Evolutionary conservation across 805 yeast species (phyloP).

Genomic region (Wickerhamiella dianesei): DNA sequence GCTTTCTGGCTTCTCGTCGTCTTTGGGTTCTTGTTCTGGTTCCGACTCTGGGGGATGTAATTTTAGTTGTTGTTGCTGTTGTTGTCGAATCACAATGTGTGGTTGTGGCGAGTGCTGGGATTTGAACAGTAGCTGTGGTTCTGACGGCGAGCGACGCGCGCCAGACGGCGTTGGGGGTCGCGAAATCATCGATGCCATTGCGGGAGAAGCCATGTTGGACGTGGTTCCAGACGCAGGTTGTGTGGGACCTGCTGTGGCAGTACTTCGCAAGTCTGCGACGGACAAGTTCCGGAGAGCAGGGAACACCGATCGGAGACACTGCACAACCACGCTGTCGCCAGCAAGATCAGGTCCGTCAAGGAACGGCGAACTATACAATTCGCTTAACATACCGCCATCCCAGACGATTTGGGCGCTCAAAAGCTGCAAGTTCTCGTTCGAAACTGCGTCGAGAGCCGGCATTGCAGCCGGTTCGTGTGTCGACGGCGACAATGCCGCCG

Average conservation of each 20-base stretch:
- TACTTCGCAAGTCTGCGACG: background rate
- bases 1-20: background rate
- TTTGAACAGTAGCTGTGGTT: background rate
- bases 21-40: background rate
- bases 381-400: slow-evolving; percentile 22
- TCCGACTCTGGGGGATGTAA: background rate
- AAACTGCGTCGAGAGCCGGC: slow-evolving; percentile 4
- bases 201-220: background rate
- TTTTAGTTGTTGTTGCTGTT: background rate
- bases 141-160: background rate
- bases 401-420: slow-evolving; percentile 27
- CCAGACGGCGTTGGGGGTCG: background rate
- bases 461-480: background rate
- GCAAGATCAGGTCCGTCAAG: slow-evolving; percentile 5
- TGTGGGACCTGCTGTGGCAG: background rate
- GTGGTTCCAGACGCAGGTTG: background rate
- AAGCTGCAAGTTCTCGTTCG: slow-evolving; percentile 17
- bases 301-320: slow-evolving; percentile 5
- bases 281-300: background rate
- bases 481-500: background rate
- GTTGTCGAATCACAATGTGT: background rate
- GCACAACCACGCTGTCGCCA: slow-evolving; percentile 4
- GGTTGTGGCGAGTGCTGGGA: background rate
- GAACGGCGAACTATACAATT: slow-evolving; percentile 9
- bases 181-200: background rate